phyloP scores from a whole-genome alignment of 129 eudicot species.

The Smallanthus sonchifolius region DNA sequence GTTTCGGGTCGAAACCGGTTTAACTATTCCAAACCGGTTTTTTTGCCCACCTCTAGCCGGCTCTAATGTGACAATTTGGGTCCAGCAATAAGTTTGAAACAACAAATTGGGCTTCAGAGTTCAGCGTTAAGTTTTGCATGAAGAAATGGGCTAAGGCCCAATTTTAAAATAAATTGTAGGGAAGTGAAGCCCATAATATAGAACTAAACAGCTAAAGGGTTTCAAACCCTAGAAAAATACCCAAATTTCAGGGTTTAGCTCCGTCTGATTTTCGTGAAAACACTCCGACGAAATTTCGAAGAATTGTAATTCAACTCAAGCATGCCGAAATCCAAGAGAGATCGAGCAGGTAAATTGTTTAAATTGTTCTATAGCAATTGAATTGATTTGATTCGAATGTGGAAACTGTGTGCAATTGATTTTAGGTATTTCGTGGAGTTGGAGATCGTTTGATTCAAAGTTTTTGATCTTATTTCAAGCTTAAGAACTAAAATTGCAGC shows the following conservation, averaged over 20 bases:
- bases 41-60: no score
- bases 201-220: not conserved
- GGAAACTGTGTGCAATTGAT: not conserved
- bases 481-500: conserved; percentile 1
- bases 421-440: not conserved
- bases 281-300: not conserved
- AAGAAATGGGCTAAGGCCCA: not conserved
- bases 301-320: not conserved
- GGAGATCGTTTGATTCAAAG: not conserved
- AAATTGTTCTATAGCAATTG: not conserved
- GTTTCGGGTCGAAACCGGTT: no score
- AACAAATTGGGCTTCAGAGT: no score
- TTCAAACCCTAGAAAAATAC: conserved; percentile 8
- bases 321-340: conserved; percentile 89
- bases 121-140: no score
- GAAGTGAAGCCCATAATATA: not conserved
- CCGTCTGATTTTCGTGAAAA: not conserved
- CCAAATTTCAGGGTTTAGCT: conserved; percentile 17
- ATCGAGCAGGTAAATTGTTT: conserved; percentile 44
- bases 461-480: not conserved
- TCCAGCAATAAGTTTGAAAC: no score
- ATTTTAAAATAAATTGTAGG: not conserved
- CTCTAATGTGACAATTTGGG: no score
- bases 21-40: no score
- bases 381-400: not conserved